These are phyloP conservation scores for Metarhizium humberi DNA, from an alignment of 2,329 filamentous ascomycete genomes.

Conservation along the genomic window DNA sequence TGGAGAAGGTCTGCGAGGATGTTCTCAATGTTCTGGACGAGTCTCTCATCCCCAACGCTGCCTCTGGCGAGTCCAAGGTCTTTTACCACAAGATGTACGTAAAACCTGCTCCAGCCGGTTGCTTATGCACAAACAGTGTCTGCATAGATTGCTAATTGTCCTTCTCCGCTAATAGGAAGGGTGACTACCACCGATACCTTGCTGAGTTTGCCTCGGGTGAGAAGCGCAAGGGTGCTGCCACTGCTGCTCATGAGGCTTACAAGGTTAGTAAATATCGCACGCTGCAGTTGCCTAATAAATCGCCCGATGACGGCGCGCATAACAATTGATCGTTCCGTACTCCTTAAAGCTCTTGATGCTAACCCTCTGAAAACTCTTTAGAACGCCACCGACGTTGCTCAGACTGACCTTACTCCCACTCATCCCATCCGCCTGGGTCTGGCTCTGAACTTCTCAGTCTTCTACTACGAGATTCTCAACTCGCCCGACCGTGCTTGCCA, in stretches of 20 bases:
- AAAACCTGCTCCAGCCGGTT: not conserved
- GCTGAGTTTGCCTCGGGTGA: constrained; percentile 89
- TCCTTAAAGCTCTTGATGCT: not conserved
- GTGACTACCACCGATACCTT: constrained; percentile 92
- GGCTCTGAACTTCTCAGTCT: constrained; percentile 97
- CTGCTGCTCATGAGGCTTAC: constrained; percentile 88
- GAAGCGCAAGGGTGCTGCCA: constrained; percentile 83
- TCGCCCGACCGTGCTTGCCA: constrained; percentile 96
- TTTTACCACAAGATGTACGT: constrained; percentile 99
- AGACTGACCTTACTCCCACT: constrained; percentile 93
- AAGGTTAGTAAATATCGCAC: constrained; percentile 54
- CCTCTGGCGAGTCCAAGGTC: constrained; percentile 97
- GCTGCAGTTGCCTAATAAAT: not conserved
- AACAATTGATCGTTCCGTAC: constrained; percentile 12
- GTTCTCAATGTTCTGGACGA: constrained; percentile 92
- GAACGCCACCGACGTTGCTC: constrained; percentile 96
- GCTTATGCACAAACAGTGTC: not conserved
- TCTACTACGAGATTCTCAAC: constrained; percentile 99
- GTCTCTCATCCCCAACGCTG: constrained; percentile 87
- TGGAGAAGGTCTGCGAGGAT: constrained; percentile 97
- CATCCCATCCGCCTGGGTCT: constrained; percentile 97
- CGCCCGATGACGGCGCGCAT: constrained; percentile 3
- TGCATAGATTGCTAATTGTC: constrained; percentile 1
- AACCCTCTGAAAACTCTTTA: constrained; percentile 23
- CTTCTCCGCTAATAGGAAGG: constrained; percentile 58